phyloP scores from a whole-genome alignment of 345 rosid species.

The Gossypium turneri region DNA sequence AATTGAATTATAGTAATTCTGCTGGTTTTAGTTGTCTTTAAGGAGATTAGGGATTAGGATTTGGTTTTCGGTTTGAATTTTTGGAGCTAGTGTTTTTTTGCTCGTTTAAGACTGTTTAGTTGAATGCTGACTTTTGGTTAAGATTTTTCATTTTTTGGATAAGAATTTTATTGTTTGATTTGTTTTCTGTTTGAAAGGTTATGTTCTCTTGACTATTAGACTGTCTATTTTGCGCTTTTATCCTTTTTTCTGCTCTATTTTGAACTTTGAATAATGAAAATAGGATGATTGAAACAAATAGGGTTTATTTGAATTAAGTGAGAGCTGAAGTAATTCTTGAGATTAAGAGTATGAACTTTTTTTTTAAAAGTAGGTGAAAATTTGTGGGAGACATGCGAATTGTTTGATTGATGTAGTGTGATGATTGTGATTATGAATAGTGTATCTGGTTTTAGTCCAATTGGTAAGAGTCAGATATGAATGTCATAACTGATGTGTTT shows the following conservation, averaged over 20 bases:
- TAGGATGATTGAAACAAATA: background rate
- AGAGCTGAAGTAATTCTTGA: background rate
- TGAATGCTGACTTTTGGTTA: background rate
- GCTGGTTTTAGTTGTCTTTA: background rate
- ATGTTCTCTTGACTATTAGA: background rate
- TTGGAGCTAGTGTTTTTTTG: background rate
- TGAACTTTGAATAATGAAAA: background rate
- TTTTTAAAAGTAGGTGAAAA: background rate
- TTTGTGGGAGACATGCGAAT: background rate
- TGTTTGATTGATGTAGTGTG: background rate
- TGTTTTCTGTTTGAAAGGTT: background rate
- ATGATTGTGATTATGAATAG: background rate
- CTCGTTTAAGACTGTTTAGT: background rate
- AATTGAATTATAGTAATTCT: conserved; percentile 1
- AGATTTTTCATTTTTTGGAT: background rate
- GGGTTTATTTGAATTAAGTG: background rate
- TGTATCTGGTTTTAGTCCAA: background rate
- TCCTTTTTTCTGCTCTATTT: background rate
- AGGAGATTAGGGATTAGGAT: conserved; percentile 5
- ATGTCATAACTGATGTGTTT: background rate
- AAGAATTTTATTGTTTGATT: background rate
- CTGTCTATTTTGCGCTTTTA: background rate
- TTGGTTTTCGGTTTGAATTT: conserved; percentile 3
- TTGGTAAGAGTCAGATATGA: background rate
- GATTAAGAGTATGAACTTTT: background rate